phyloP scores from a whole-genome alignment of 768 basidiomycete genomes.

The Trametes coccinea region DNA sequence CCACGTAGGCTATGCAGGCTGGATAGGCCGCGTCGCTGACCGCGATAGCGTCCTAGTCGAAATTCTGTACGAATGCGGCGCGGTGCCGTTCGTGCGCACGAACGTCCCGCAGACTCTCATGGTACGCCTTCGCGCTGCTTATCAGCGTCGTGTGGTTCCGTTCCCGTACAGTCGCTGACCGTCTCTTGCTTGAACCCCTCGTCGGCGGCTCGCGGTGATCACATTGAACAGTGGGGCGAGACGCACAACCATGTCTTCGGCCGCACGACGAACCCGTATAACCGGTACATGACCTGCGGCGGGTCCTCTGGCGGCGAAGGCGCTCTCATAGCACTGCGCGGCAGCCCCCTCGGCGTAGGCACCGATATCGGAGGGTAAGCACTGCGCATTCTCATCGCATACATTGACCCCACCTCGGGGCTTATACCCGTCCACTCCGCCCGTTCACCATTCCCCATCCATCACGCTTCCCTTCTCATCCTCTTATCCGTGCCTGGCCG shows the following conservation, averaged over 20 bases:
- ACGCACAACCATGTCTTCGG: constrained; percentile 81
- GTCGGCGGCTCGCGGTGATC: background rate
- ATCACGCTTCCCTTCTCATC: background rate
- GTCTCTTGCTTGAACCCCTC: too few relatives aligned
- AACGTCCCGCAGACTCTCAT: constrained; percentile 59
- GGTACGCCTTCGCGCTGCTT: constrained; percentile 30
- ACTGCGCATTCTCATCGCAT: constrained; percentile 2
- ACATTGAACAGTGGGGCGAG: constrained; percentile 61
- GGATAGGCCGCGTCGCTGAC: constrained; percentile 50
- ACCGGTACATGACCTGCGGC: constrained; percentile 68
- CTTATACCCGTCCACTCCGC: background rate
- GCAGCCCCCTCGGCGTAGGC: constrained; percentile 62
- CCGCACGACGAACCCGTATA: constrained; percentile 73
- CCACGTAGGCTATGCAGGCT: constrained; percentile 49
- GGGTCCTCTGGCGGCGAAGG: constrained; percentile 90
- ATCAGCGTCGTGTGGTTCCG: background rate
- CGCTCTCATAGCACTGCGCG: constrained; percentile 62
- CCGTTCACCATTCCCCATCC: constrained; percentile 7
- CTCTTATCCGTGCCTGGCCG: background rate
- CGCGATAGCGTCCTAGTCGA: constrained; percentile 53
- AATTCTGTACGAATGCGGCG: constrained; percentile 54
- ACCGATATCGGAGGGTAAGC: constrained; percentile 78
- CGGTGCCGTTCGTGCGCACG: constrained; percentile 56
- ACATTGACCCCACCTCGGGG: background rate
- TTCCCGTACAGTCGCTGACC: too few relatives aligned